Evolutionary conservation across 2,329 filamentous ascomycete species (phyloP), one percentile per base, ranked within the genome.

Genomic region (Ascochyta viciae-villosae): DNA sequence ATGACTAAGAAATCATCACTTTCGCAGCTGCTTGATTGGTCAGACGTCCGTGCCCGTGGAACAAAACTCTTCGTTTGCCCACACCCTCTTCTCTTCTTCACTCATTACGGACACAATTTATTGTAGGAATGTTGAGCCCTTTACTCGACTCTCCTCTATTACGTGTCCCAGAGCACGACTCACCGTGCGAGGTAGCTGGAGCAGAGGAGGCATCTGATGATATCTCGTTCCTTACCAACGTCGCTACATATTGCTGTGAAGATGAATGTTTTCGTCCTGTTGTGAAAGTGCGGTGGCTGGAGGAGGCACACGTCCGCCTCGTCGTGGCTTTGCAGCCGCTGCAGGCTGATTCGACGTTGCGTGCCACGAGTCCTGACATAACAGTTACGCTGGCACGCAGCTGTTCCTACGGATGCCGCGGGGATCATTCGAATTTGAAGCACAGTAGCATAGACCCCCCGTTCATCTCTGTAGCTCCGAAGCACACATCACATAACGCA

Each of bases 191-290:
- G 83, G 83, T 84, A 87, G 85, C 85, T 88, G 85, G 85, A 87
- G 83, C 83, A 77, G 77, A 81, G 78, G 81, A 87, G 80, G 82
- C 77, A 74, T 68, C 79, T 80, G 65, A 84, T 86, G 82, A 87
- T 79, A 80, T 78, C 77, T 76, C 75, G 83, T 85, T 87, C 85
- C 84, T 87, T 87, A 87, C 85, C 83, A 80, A 87, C 83, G 84
- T 77, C 76, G 83, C 84, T 79, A 87, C 84, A 87, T 80, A 57
- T 27, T 52, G 37, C 43, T 34, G 27, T 49, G 43, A 40, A 42
- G 29, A 55, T 31, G 41, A 29, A 54, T 34, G 31, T 15, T 40
- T 34, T 33, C 31, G 33, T 9, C 13, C 23, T 22, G 7, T 47
- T 23, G n/a, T 1, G 23, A 42, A 3, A 9, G 12, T 4, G n/a